phyloP scores from a whole-genome alignment of 805 yeast species.

The Wickerhamiella parazyma region DNA sequence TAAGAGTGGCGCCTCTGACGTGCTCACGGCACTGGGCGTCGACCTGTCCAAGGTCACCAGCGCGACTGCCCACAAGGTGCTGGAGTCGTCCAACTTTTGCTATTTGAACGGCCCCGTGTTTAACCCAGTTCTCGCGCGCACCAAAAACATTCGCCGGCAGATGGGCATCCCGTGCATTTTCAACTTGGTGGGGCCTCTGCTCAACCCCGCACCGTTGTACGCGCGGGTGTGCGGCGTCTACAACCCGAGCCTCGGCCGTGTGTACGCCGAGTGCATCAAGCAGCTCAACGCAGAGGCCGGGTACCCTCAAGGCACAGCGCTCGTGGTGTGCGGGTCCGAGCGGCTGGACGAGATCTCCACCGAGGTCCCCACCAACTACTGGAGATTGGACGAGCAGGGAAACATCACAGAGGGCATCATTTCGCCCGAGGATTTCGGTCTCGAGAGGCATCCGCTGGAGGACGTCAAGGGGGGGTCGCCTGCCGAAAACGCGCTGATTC shows the following conservation, averaged over 20 bases:
- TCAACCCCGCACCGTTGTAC: constrained; percentile 75
- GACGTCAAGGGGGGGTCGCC: constrained; percentile 80
- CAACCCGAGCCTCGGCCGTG: constrained; percentile 60
- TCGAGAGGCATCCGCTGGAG: constrained; percentile 54
- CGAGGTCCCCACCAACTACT: constrained; percentile 62
- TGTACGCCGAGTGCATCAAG: constrained; percentile 71
- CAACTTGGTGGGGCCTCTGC: constrained; percentile 83
- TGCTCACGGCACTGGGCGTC: constrained; percentile 70
- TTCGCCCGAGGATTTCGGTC: constrained; percentile 65
- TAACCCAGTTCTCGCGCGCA: constrained; percentile 80
- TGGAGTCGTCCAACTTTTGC: constrained; percentile 37
- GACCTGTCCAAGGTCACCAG: constrained; percentile 57
- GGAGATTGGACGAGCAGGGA: constrained; percentile 46
- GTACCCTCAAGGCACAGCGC: constrained; percentile 35
- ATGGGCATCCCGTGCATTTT: constrained; percentile 88
- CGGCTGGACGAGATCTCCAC: constrained; percentile 94
- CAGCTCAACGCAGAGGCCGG: constrained; percentile 39
- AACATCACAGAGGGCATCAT: constrained; percentile 22
- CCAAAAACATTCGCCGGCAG: constrained; percentile 61
- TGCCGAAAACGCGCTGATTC: constrained; percentile 55
- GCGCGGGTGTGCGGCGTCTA: constrained; percentile 87
- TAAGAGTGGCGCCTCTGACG: constrained; percentile 85
- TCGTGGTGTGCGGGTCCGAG: constrained; percentile 86
- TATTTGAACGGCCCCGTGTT: constrained; percentile 87
- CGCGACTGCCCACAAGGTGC: constrained; percentile 43